These are phyloP conservation scores for Didymella lethalis DNA, from an alignment of 2,329 filamentous ascomycete genomes.

Conservation along the genomic window DNA sequence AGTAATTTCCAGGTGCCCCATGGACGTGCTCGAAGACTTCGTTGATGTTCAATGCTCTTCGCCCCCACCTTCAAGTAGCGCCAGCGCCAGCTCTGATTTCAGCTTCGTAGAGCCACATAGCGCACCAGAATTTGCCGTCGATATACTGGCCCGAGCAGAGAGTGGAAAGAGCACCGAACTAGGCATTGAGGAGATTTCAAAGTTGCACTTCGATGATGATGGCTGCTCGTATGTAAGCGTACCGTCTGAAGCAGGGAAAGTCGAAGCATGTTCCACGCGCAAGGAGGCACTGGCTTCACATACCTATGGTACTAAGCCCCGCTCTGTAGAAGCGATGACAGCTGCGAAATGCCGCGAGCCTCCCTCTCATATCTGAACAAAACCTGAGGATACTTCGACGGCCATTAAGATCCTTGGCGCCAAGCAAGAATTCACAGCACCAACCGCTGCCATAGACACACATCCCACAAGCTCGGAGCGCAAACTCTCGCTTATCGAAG, in stretches of 20 bases:
- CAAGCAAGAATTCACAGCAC: neutral
- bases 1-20: neutral
- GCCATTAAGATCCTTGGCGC: too few species aligned
- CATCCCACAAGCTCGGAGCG: neutral
- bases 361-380: too few species aligned
- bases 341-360: too few species aligned
- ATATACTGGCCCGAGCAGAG: neutral
- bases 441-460: neutral
- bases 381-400: too few species aligned
- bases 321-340: too few species aligned
- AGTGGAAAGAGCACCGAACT: neutral
- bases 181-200: neutral
- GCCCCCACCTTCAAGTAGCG: neutral
- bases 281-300: too few species aligned
- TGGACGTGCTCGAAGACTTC: neutral
- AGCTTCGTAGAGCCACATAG: neutral
- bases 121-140: neutral
- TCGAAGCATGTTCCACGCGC: too few species aligned
- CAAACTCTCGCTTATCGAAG: neutral
- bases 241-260: too few species aligned
- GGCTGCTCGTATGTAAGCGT: too few species aligned
- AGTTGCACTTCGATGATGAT: too few species aligned
- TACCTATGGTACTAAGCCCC: too few species aligned
- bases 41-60: neutral
- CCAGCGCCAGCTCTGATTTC: neutral